Evolutionary conservation across 345 rosid genomes (phyloP), one percentile per base, ranked within the genome.

Genomic region (Eucalyptus coolabah): DNA sequence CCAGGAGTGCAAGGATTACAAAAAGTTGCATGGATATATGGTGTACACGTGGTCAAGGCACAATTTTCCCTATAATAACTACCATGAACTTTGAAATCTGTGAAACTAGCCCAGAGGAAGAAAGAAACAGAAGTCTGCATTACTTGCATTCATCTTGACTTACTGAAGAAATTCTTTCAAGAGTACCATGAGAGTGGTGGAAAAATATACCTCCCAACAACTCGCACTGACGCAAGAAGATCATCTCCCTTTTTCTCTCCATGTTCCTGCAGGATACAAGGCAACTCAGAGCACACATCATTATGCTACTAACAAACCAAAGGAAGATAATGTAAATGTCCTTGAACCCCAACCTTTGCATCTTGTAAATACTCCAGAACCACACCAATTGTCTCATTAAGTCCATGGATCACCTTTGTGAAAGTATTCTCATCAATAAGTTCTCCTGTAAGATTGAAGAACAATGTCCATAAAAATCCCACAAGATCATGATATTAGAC

Each of bases 161-260:
- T 37, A 37, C 45, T 89, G n/a, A 49, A 50, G 86, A 56, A n/a
- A 53, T 40, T 77, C 85, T 77, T 30, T 7, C 30, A 6, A 85
- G 17, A 91, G 80, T 59, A 86, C 65, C 34, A 69, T 23, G 54
- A 50, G 63, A 86, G 59, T 44, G 32, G 67, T 56, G 88, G 85
- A 88, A 42, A 89, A 30, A 86, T 86, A 49, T 93, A 98, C 99
- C 99, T 95, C 89, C 99, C 98, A 91, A 95, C 91, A 87, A 96
- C 91, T 34, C 99, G 93, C 86, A 98, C 98, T 69, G 98, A 98
- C 86, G 99, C 98, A 91, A 97, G 97, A 92, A 98, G 97, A 86
- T 98, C 99, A 94, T 94, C 93, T 93, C 99, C 98, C 91, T 92
- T 96, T 89, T 92, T 95, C 40, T 87, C 94, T 72, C 95, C 96